These are phyloP conservation scores for Vanderwaltozyma polyspora DNA, from an alignment of 805 yeast species.

Conservation along the genomic window DNA sequence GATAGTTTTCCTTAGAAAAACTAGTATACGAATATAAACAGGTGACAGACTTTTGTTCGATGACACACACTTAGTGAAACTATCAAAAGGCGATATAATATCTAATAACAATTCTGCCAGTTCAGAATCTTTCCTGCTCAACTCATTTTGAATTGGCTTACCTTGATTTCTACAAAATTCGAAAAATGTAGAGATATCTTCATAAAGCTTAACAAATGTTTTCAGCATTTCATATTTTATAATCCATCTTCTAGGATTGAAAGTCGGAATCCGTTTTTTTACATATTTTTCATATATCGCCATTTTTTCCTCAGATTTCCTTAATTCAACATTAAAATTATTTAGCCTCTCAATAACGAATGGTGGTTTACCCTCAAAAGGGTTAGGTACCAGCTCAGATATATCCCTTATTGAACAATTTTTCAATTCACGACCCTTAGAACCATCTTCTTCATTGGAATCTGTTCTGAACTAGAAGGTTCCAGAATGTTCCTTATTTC, in stretches of 20 bases:
- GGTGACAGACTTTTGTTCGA: background rate
- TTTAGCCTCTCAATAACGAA: background rate
- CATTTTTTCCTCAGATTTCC: conserved; percentile 1
- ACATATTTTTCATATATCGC: conserved; percentile 1
- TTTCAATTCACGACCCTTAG: too few species aligned
- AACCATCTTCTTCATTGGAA: too few species aligned
- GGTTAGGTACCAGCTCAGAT: background rate
- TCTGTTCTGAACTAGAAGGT: too few species aligned
- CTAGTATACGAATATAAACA: background rate
- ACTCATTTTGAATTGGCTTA: background rate
- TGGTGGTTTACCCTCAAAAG: background rate
- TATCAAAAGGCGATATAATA: background rate
- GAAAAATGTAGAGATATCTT: background rate
- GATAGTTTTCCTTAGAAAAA: background rate
- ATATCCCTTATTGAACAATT: too few species aligned
- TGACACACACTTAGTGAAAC: background rate
- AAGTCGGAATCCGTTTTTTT: background rate
- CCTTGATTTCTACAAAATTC: background rate
- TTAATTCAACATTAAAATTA: background rate
- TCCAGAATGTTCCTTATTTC: too few species aligned
- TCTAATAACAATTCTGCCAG: background rate
- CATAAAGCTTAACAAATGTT: background rate
- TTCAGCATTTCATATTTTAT: conserved; percentile 1
- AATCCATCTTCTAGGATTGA: background rate
- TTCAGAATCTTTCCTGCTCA: background rate